Evolutionary conservation across 768 basidiomycete genomes (phyloP).

Genomic region (Termitomyces sp.): DNA sequence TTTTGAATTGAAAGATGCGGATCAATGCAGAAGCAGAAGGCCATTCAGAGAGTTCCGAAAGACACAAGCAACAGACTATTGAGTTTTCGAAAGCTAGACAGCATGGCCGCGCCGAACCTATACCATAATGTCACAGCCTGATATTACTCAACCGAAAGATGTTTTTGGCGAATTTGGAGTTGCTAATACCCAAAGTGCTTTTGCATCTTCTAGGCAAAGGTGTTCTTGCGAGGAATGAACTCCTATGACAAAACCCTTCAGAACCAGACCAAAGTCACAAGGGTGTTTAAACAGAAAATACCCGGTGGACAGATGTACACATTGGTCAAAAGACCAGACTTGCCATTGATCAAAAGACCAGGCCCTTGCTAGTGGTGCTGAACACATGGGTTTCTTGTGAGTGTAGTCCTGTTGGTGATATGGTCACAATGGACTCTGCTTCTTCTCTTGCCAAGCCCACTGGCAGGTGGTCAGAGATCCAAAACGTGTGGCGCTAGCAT

Average conservation of each 20-base stretch:
- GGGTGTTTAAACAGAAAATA: neutral
- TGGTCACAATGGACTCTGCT: neutral
- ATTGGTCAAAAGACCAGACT: neutral
- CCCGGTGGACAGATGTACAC: neutral
- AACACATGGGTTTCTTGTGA: neutral
- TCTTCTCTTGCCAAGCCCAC: neutral
- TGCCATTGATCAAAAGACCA: neutral
- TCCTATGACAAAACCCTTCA: neutral
- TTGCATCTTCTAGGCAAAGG: too few species aligned
- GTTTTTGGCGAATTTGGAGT: neutral
- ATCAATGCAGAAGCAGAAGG: slow-evolving; percentile 1
- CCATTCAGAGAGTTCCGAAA: slow-evolving; percentile 5
- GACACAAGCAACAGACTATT: slow-evolving; percentile 1
- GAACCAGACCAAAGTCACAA: neutral
- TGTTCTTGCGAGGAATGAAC: neutral
- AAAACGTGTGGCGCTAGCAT: neutral
- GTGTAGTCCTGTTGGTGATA: neutral
- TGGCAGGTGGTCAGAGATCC: neutral
- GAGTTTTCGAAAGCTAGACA: neutral
- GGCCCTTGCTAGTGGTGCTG: neutral
- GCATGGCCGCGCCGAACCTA: neutral
- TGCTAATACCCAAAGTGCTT: neutral
- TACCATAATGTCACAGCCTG: neutral
- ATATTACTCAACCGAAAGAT: neutral
- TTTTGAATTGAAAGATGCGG: neutral